Conservation (phyloP, 306 rosid species). For the Glycine soja region DNA sequence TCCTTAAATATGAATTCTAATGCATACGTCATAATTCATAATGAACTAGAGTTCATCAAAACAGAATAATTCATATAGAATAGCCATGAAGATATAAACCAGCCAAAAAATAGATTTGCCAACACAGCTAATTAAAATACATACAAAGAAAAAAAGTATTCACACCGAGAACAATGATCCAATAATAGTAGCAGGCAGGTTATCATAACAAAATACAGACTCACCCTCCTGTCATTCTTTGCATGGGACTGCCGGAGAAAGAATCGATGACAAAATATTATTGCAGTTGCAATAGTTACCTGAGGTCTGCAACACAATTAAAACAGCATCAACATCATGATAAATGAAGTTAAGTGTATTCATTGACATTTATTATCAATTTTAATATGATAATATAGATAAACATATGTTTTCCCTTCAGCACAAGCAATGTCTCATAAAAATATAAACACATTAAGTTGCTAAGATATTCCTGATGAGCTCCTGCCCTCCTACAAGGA, state of each 20-base stretch:
- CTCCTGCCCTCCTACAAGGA: slow-evolving; percentile 2
- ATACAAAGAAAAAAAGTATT: not conserved
- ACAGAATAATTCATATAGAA: not conserved
- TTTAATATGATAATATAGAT: slow-evolving; percentile 20
- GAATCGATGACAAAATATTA: slow-evolving; percentile 94
- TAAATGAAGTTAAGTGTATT: slow-evolving; percentile 13
- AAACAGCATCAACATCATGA: slow-evolving; percentile 27
- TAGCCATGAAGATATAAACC: not conserved
- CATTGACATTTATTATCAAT: not conserved
- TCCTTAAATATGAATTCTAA: not conserved
- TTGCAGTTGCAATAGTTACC: slow-evolving; percentile 97
- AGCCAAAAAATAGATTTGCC: not conserved
- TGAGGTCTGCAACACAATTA: slow-evolving; percentile 82
- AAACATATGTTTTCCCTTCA: slow-evolving; percentile 1
- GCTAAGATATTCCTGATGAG: slow-evolving; percentile 30
- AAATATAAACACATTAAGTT: slow-evolving; percentile 22
- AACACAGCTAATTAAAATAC: not conserved
- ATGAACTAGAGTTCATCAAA: slow-evolving; percentile 10
- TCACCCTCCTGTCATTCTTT: slow-evolving; percentile 98
- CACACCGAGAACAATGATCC: not conserved
- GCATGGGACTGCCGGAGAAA: slow-evolving; percentile 97
- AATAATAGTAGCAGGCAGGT: slow-evolving; percentile 17
- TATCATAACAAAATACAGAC: slow-evolving; percentile 45
- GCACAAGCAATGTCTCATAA: slow-evolving; percentile 6
- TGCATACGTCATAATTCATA: not conserved